phyloP scores from a whole-genome alignment of 2,329 filamentous ascomycete species.

The Colletotrichum kahawae region DNA sequence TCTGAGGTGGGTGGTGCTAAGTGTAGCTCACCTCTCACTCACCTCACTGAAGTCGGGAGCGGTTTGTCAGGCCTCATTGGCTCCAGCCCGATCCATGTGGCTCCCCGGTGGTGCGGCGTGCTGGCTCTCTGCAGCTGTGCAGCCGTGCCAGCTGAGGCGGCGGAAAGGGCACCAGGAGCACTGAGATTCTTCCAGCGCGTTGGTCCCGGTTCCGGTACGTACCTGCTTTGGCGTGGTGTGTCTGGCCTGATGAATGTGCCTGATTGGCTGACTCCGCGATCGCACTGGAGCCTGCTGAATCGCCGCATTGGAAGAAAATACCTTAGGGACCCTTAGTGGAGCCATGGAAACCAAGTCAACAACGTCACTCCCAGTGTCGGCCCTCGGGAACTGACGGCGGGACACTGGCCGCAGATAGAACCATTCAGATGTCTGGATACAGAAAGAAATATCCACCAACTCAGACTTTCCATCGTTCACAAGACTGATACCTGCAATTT shows the following conservation, averaged over 20 bases:
- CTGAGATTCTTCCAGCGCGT: background rate
- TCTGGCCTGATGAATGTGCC: background rate
- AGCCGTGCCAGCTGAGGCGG: conserved; percentile 15
- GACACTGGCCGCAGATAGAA: background rate
- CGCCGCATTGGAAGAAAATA: conserved; percentile 14
- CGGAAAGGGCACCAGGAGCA: conserved; percentile 8
- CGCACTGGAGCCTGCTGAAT: conserved; percentile 8
- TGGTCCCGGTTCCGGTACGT: background rate
- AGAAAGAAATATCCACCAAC: background rate
- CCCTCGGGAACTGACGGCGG: conserved; percentile 10
- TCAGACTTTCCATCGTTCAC: background rate
- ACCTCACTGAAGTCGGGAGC: background rate
- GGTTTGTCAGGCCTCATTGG: background rate
- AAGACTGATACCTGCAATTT: background rate
- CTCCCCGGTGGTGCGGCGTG: background rate
- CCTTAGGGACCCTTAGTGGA: conserved; percentile 14
- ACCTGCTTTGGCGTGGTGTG: background rate
- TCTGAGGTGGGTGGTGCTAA: background rate
- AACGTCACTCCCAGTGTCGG: conserved; percentile 19
- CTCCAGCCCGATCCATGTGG: background rate
- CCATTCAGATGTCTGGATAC: background rate
- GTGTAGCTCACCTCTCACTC: background rate
- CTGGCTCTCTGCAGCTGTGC: conserved; percentile 6
- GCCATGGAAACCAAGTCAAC: conserved; percentile 17
- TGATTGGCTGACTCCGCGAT: conserved; percentile 16